These are phyloP conservation scores for Nothopassalora personata DNA, from an alignment of 2,329 filamentous ascomycete species.

Conservation along the genomic window DNA sequence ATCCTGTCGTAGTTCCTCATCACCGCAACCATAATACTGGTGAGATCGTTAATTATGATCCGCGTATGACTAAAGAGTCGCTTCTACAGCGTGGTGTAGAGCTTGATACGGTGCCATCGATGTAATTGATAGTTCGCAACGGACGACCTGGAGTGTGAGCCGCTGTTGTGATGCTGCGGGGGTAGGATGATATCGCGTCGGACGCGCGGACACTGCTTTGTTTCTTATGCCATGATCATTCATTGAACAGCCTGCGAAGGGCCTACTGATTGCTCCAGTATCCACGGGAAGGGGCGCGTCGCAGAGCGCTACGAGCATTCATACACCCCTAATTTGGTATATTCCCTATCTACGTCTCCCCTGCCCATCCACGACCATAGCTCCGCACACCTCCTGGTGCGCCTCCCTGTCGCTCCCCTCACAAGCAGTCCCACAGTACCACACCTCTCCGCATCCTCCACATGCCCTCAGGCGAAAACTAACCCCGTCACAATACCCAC, in stretches of 20 bases:
- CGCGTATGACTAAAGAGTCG: neutral
- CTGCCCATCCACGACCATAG: neutral
- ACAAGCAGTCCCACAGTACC: neutral
- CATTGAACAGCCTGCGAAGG: no score
- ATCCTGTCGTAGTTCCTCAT: neutral
- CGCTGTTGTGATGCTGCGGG: no score
- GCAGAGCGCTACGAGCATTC: neutral
- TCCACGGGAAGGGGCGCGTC: no score
- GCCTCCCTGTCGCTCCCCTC: neutral
- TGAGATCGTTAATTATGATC: neutral
- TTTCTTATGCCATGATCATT: no score
- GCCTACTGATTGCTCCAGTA: no score
- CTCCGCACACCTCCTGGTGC: neutral
- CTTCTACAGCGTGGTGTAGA: neutral
- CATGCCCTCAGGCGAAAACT: neutral
- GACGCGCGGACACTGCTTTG: no score
- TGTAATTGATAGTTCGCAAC: neutral
- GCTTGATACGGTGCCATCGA: neutral
- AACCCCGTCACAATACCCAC: neutral
- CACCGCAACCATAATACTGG: neutral
- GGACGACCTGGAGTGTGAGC: no score
- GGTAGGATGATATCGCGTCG: no score
- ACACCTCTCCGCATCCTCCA: neutral
- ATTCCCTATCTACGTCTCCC: no score
- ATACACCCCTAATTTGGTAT: neutral